phyloP scores from a whole-genome alignment of 768 basidiomycete species.

The Cubamyces lactineus region DNA sequence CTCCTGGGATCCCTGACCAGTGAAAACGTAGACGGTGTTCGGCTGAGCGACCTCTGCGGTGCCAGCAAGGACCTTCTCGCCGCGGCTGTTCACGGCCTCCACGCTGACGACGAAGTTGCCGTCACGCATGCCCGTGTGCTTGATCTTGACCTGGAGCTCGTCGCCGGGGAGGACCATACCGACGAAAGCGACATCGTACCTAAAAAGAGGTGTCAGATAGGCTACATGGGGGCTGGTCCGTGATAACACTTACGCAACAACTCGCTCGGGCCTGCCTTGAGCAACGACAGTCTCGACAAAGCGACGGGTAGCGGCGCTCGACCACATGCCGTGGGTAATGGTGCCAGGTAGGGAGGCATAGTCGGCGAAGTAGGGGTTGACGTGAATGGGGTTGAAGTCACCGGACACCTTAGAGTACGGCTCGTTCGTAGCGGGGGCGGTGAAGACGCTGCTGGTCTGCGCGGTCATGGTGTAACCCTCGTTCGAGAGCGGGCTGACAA shows the following conservation, averaged over 20 bases:
- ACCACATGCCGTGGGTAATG: slow-evolving; percentile 98
- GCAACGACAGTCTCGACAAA: slow-evolving; percentile 94
- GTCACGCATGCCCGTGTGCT: slow-evolving; percentile 88
- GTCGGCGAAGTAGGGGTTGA: slow-evolving; percentile 98
- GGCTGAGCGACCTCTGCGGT: slow-evolving; percentile 93
- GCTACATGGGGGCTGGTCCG: too few species aligned
- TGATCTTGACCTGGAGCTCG: slow-evolving; percentile 82
- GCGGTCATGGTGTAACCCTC: slow-evolving; percentile 86
- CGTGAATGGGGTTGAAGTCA: slow-evolving; percentile 98
- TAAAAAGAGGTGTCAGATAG: slow-evolving; percentile 36
- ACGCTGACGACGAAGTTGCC: slow-evolving; percentile 93
- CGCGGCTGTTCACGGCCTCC: slow-evolving; percentile 79
- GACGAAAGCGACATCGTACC: slow-evolving; percentile 93
- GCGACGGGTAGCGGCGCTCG: slow-evolving; percentile 90
- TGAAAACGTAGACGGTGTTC: slow-evolving; percentile 94
- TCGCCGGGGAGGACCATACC: slow-evolving; percentile 97
- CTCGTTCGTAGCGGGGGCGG: slow-evolving; percentile 88
- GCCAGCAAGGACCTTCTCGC: slow-evolving; percentile 92
- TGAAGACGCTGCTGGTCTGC: slow-evolving; percentile 66
- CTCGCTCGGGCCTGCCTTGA: slow-evolving; percentile 89
- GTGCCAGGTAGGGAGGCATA: slow-evolving; percentile 92
- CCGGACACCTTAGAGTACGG: slow-evolving; percentile 96
- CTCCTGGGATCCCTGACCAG: slow-evolving; percentile 97
- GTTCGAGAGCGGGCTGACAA: slow-evolving; percentile 74
- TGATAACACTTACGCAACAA: slow-evolving; percentile 66